Conservation (phyloP, 2,329 filamentous ascomycete genomes). For the Scytalidium lignicola region DNA sequence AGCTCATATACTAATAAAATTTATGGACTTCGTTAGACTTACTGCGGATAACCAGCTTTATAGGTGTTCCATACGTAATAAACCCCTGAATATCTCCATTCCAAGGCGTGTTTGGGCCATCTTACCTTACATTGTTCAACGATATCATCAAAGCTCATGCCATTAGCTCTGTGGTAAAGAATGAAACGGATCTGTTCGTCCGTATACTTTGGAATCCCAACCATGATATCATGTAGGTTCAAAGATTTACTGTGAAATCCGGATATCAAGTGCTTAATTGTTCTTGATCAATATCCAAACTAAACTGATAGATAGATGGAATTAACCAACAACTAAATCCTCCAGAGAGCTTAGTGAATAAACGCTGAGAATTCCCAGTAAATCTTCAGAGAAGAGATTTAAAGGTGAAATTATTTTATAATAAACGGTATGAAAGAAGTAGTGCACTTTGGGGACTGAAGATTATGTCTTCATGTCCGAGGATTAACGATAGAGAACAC, state of each 20-base stretch:
- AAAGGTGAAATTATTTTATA: no score
- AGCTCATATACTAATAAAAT: not conserved
- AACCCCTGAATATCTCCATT: not conserved
- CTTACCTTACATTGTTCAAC: not conserved
- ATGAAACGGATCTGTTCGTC: slow-evolving; percentile 6
- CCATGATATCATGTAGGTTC: slow-evolving; percentile 1
- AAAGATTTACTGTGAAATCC: not conserved
- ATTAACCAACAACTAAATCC: no score
- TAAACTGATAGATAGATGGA: no score
- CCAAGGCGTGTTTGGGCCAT: not conserved
- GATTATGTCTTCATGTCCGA: no score
- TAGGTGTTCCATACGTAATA: not conserved
- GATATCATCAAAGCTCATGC: slow-evolving; percentile 1
- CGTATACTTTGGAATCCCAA: slow-evolving; percentile 1
- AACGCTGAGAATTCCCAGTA: no score
- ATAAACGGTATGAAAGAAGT: no score
- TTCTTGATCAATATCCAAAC: no score
- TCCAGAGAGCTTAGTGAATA: no score
- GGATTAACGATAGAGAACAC: not conserved
- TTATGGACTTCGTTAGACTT: not conserved
- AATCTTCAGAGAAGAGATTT: no score
- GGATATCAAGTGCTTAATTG: not conserved
- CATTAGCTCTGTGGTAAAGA: not conserved
- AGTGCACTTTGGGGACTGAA: no score
- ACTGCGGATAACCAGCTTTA: not conserved